These are phyloP conservation scores for Persicaria maculosa DNA, from an alignment of 148 eudicot genomes.

Conservation along the genomic window DNA sequence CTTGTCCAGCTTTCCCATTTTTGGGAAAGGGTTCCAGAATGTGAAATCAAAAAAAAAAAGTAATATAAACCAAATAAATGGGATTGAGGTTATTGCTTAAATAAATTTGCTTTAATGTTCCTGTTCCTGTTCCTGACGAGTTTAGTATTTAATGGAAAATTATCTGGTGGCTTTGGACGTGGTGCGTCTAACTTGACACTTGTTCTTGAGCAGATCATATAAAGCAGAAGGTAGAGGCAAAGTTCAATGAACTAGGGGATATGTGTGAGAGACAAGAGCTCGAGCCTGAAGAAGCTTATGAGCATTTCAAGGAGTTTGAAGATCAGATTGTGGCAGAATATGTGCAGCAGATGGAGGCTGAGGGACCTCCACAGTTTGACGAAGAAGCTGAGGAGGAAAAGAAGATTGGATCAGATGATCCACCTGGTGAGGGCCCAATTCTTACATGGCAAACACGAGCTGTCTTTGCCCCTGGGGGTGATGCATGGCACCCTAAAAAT, in stretches of 20 bases:
- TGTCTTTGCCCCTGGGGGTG: conserved; percentile 79
- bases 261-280: conserved; percentile 66
- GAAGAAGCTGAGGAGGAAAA: conserved; percentile 27
- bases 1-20: background rate
- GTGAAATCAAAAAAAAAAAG: too few species aligned
- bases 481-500: conserved; percentile 98
- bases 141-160: background rate
- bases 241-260: conserved; percentile 67
- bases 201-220: conserved; percentile 43
- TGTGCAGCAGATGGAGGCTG: conserved; percentile 48
- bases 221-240: conserved; percentile 62
- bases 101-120: background rate
- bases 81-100: too few species aligned
- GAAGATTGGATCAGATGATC: conserved; percentile 53
- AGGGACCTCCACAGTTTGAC: conserved; percentile 44
- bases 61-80: too few species aligned
- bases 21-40: background rate
- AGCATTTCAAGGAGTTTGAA: conserved; percentile 72
- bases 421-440: conserved; percentile 87
- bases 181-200: background rate
- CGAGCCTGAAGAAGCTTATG: conserved; percentile 62
- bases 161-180: background rate
- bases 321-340: conserved; percentile 63
- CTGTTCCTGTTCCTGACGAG: background rate
- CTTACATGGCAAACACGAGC: conserved; percentile 81